A percentile compares a stretch with the other conserved stretches of the same genome.
These are phyloP conservation scores for Metschnikowia arizonensis DNA, from an alignment of 805 yeast genomes.

Conservation along the genomic window DNA sequence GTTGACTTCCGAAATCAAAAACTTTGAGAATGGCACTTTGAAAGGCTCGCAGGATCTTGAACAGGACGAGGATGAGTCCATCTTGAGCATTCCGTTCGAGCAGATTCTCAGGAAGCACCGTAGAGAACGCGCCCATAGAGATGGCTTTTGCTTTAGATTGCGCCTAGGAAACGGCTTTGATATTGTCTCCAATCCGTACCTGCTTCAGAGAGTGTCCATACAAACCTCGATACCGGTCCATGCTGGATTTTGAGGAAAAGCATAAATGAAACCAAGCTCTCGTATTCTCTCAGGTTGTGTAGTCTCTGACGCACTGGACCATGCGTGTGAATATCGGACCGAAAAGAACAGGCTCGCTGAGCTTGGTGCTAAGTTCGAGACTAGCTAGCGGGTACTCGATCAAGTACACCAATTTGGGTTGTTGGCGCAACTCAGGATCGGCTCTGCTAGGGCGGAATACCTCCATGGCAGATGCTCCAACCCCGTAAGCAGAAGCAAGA, in stretches of 20 bases:
- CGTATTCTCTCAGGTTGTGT: conserved; percentile 5
- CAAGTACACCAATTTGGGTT: conserved; percentile 20
- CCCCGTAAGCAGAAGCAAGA: conserved; percentile 20
- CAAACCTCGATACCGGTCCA: conserved; percentile 3
- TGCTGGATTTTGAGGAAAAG: background rate
- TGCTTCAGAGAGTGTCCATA: conserved; percentile 5
- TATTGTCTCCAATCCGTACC: conserved; percentile 11
- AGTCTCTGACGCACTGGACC: conserved; percentile 13
- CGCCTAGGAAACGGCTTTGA: conserved; percentile 16
- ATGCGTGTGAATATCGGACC: conserved; percentile 14
- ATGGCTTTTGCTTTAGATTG: conserved; percentile 12
- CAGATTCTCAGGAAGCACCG: conserved; percentile 23
- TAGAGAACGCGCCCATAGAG: conserved; percentile 12
- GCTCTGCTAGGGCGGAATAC: conserved; percentile 27
- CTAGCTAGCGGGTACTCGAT: conserved; percentile 13
- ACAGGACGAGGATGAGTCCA: conserved; percentile 22
- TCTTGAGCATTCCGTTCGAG: conserved; percentile 22
- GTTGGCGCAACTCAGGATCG: conserved; percentile 32
- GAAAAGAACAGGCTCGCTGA: conserved; percentile 12
- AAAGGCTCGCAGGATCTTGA: conserved; percentile 18
- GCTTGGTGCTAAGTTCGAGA: conserved; percentile 10
- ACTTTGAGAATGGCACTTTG: background rate
- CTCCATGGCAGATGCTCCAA: conserved; percentile 23
- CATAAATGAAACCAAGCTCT: background rate
- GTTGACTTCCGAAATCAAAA: conserved; percentile 25